Percentiles rank a stretch among this genome's conserved stretches.
These are phyloP conservation scores for Pterocarpus santalinus DNA, from an alignment of 306 rosid species.

Conservation along the genomic window DNA sequence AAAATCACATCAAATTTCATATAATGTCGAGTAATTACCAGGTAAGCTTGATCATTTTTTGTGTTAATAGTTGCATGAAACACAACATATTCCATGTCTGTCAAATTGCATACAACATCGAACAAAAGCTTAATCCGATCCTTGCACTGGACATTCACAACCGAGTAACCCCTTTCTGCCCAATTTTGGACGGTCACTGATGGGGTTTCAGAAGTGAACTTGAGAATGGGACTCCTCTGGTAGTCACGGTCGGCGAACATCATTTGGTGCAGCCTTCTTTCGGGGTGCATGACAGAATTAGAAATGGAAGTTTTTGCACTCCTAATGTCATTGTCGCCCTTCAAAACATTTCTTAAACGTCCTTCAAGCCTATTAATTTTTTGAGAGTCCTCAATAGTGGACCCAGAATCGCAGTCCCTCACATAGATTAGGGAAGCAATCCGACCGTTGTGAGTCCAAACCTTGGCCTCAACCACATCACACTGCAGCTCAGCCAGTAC, in stretches of 20 bases:
- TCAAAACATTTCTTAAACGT: constrained; percentile 81
- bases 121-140: constrained; percentile 82
- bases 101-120: constrained; percentile 91
- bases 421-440: constrained; percentile 76
- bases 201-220: constrained; percentile 57
- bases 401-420: constrained; percentile 67
- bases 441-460: constrained; percentile 96
- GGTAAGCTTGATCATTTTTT: constrained; percentile 63
- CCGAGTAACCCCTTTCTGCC: constrained; percentile 86
- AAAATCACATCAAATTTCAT: neutral
- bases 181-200: constrained; percentile 83
- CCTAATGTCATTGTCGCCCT: constrained; percentile 81
- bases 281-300: constrained; percentile 69
- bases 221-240: constrained; percentile 72
- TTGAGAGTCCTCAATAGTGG: constrained; percentile 68
- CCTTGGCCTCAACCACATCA: constrained; percentile 88
- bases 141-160: constrained; percentile 88
- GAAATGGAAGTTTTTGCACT: constrained; percentile 76
- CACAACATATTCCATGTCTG: constrained; percentile 94
- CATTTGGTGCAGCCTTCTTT: constrained; percentile 93
- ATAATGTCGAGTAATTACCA: constrained; percentile 57
- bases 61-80: constrained; percentile 89
- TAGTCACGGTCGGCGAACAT: constrained; percentile 94
- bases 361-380: constrained; percentile 68
- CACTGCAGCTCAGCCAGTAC: constrained; percentile 82